Evolutionary conservation across 495 filamentous ascomycete genomes (phyloP).

Genomic region (Physcia stellaris): DNA sequence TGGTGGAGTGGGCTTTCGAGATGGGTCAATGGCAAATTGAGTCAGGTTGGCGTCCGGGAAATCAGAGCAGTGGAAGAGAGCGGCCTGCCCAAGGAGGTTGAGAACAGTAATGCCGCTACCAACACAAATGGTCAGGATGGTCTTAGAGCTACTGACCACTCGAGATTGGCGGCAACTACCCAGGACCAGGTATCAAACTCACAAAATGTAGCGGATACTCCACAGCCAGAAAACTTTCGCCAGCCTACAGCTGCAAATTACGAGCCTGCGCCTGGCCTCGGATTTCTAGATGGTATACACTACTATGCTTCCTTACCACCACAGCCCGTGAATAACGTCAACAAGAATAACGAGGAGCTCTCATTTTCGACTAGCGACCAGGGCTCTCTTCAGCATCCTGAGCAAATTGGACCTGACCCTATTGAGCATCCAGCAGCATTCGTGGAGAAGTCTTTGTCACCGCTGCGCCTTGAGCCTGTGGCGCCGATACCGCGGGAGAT

Average conservation of each 20-base stretch:
- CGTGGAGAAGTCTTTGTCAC: too few species aligned
- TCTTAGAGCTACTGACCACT: not conserved
- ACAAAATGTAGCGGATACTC: too few species aligned
- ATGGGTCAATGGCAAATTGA: constrained; percentile 61
- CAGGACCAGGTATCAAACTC: not conserved
- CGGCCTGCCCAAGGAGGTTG: constrained; percentile 8
- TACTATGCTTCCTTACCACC: constrained; percentile 19
- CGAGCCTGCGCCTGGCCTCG: too few species aligned
- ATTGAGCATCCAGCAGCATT: too few species aligned
- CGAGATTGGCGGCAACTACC: not conserved
- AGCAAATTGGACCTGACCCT: too few species aligned
- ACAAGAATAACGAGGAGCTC: too few species aligned
- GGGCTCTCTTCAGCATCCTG: too few species aligned
- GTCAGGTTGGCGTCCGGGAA: constrained; percentile 47
- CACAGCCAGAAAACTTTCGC: constrained; percentile 4
- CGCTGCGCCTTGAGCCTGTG: not conserved
- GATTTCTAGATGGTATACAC: constrained; percentile 22
- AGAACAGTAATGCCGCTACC: constrained; percentile 3
- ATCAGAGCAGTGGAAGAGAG: constrained; percentile 17
- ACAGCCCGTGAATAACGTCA: not conserved
- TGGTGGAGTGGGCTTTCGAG: constrained; percentile 84
- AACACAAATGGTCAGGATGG: not conserved
- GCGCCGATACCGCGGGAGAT: not conserved
- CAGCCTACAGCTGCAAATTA: constrained; percentile 6
- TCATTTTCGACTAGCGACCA: too few species aligned